Evolutionary conservation across 148 eudicot genomes (phyloP).

Genomic region (Vaccinium myrtillus): DNA sequence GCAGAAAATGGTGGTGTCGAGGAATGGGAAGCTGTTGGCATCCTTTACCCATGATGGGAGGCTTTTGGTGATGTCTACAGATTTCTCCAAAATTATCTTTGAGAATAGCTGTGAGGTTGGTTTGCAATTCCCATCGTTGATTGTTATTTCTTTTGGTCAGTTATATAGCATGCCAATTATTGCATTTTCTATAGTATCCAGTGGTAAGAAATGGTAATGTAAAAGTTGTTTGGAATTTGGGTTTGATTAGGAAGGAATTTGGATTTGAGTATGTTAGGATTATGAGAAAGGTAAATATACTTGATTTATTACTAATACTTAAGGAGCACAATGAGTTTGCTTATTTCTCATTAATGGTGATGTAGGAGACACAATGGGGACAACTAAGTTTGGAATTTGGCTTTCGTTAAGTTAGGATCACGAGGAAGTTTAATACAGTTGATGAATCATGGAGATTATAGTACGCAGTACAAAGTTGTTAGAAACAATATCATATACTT

Average conservation of each 20-base stretch:
- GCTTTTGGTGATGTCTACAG: constrained; percentile 76
- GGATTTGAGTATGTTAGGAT: background rate
- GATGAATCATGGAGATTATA: background rate
- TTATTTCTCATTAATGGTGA: background rate
- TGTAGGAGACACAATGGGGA: background rate
- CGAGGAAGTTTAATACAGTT: background rate
- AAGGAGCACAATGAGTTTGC: background rate
- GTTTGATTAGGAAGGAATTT: background rate
- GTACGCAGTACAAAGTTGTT: background rate
- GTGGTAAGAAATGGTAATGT: background rate
- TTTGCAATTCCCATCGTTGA: constrained; percentile 10
- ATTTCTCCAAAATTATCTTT: constrained; percentile 67
- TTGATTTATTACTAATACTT: background rate
- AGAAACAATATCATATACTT: background rate
- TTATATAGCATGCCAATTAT: background rate
- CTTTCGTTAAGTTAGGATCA: background rate
- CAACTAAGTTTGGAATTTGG: background rate
- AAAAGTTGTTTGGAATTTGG: background rate
- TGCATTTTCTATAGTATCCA: background rate
- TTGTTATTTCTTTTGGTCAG: background rate
- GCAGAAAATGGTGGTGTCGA: constrained; percentile 85
- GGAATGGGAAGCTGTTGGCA: constrained; percentile 78
- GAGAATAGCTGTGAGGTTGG: constrained; percentile 89
- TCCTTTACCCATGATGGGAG: constrained; percentile 91
- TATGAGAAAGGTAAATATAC: background rate